Evolutionary conservation across 2,329 filamentous ascomycete species (phyloP).

Genomic region (Penicillium occitanis): DNA sequence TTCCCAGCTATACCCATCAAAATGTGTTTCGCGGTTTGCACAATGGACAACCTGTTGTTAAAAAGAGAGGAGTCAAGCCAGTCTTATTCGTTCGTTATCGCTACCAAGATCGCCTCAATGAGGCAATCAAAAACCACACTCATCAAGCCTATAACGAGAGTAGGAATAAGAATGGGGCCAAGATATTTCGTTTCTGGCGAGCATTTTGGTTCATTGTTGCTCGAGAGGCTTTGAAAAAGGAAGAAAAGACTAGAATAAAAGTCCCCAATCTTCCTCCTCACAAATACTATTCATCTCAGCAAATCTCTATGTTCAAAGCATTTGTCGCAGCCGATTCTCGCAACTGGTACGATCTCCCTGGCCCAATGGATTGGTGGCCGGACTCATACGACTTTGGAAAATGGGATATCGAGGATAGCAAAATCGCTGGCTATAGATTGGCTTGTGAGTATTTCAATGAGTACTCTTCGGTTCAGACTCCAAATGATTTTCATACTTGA

Average conservation of each 20-base stretch:
- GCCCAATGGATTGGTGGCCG: background rate
- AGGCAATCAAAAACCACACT: too few relatives aligned
- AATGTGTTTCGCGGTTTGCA: too few relatives aligned
- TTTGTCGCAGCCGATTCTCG: background rate
- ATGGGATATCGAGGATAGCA: background rate
- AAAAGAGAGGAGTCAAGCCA: too few relatives aligned
- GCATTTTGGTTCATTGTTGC: background rate
- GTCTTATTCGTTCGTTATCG: too few relatives aligned
- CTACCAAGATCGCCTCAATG: too few relatives aligned
- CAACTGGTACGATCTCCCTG: background rate
- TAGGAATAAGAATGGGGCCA: too few relatives aligned
- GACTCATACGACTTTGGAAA: background rate
- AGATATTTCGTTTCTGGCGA: too few relatives aligned
- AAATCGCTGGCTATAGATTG: background rate
- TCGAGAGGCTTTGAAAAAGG: background rate
- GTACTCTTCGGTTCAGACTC: background rate
- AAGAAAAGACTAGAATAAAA: background rate
- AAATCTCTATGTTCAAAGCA: background rate
- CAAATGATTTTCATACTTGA: background rate
- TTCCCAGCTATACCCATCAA: too few relatives aligned
- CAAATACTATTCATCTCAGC: background rate
- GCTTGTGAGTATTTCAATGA: background rate
- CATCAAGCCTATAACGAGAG: too few relatives aligned
- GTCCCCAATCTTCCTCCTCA: background rate
- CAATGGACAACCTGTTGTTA: too few relatives aligned